Conservation (phyloP, 352 stramenopile species). For the Pythium guiyangense region DNA sequence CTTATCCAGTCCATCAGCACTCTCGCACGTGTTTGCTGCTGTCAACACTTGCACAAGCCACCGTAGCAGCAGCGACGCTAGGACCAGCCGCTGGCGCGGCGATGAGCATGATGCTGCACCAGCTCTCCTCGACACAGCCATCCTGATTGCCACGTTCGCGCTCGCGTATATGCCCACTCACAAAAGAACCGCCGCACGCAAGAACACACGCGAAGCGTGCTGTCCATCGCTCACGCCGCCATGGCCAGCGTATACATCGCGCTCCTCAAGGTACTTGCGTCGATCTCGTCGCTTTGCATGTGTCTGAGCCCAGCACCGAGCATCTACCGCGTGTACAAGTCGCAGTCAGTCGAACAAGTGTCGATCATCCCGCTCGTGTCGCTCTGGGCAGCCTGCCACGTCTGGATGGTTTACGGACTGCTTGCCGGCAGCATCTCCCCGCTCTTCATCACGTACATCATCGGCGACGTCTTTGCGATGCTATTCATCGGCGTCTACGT, state of each 20-base stretch:
- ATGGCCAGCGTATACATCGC: conserved; percentile 4
- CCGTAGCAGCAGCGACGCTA: too few relatives aligned
- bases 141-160: background rate
- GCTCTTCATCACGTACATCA: too few relatives aligned
- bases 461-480: conserved; percentile 19
- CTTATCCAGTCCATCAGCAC: background rate
- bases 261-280: conserved; percentile 17
- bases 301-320: conserved; percentile 20
- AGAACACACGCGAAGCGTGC: background rate
- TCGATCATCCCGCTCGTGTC: conserved; percentile 23
- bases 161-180: background rate
- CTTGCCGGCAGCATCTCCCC: conserved; percentile 19
- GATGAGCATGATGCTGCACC: background rate
- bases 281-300: conserved; percentile 18
- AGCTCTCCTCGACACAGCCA: too few relatives aligned
- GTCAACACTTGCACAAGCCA: too few relatives aligned
- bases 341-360: conserved; percentile 12
- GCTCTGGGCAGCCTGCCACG: conserved; percentile 21
- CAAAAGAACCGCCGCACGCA: background rate
- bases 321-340: conserved; percentile 15
- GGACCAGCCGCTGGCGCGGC: background rate
- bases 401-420: conserved; percentile 9
- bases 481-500: conserved; percentile 22
- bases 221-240: too few relatives aligned
- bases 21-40: too few relatives aligned